Evolutionary conservation across 2,329 filamentous ascomycete species (phyloP).

Genomic region (Graphilbum sp.): DNA sequence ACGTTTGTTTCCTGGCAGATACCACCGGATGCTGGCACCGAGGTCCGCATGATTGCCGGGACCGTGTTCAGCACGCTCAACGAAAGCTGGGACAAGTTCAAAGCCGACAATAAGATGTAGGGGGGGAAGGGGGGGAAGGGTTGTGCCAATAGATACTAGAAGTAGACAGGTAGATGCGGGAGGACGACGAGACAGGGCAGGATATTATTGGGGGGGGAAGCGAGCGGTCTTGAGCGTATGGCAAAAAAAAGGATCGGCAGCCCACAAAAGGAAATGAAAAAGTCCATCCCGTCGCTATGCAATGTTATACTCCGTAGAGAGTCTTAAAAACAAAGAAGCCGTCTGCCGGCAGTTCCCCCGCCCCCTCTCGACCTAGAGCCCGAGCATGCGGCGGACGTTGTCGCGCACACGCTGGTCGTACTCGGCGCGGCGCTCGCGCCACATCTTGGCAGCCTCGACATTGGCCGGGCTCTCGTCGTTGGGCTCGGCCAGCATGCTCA

Average conservation of each 20-base stretch:
- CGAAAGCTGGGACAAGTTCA: constrained; percentile 60
- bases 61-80: constrained; percentile 53
- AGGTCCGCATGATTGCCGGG: constrained; percentile 48
- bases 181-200: no score
- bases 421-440: constrained; percentile 66
- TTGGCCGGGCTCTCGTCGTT: constrained; percentile 96
- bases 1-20: constrained; percentile 35
- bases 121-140: background rate
- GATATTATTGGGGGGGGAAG: no score
- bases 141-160: no score
- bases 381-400: constrained; percentile 64
- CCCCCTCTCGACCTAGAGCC: constrained; percentile 32
- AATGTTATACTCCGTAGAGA: no score
- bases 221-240: no score
- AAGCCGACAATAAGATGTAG: constrained; percentile 48
- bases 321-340: background rate
- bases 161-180: no score
- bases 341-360: no score
- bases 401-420: constrained; percentile 79
- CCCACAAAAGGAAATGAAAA: no score
- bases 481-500: constrained; percentile 95
- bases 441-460: constrained; percentile 91
- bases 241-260: no score
- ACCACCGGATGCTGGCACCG: constrained; percentile 46
- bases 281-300: background rate